phyloP scores from a whole-genome alignment of 1,284 basidiomycete genomes.

The Boletellus dicymbophilus region DNA sequence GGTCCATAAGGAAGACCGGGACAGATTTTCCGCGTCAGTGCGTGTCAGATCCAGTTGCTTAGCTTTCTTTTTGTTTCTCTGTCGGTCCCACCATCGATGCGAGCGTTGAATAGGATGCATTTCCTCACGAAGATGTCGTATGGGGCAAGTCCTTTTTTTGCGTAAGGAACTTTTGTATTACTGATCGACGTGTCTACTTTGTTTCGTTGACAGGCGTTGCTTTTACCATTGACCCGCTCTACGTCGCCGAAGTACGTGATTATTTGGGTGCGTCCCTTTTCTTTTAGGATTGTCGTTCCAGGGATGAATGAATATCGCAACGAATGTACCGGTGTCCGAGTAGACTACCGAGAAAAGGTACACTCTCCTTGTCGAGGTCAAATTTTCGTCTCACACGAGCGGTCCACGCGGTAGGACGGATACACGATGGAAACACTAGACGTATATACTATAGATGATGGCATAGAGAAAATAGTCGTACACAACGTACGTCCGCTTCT shows the following conservation, averaged over 20 bases:
- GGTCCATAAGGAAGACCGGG: slow-evolving; percentile 85
- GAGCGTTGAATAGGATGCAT: slow-evolving; percentile 55
- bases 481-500: slow-evolving; percentile 34
- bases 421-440: slow-evolving; percentile 56
- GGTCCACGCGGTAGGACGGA: slow-evolving; percentile 43
- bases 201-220: slow-evolving; percentile 60
- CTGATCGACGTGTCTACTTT: background rate
- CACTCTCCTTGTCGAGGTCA: too few relatives aligned
- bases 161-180: too few relatives aligned
- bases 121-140: slow-evolving; percentile 77
- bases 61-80: background rate
- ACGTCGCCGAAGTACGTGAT: slow-evolving; percentile 73
- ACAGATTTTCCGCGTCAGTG: slow-evolving; percentile 64
- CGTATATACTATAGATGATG: slow-evolving; percentile 49
- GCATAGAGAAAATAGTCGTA: slow-evolving; percentile 46
- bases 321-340: too few relatives aligned
- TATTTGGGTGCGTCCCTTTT: slow-evolving; percentile 63
- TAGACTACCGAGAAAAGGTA: slow-evolving; percentile 86
- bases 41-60: slow-evolving; percentile 21
- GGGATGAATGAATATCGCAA: background rate
- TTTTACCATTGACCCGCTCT: slow-evolving; percentile 79
- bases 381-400: background rate
- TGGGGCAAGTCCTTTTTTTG: slow-evolving; percentile 60
- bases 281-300: too few relatives aligned
- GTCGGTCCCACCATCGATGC: background rate